Percentiles rank a stretch among this genome's conserved stretches.
Conservation (phyloP, 73 alveolate genomes). For the Paramecium octaurelia region DNA sequence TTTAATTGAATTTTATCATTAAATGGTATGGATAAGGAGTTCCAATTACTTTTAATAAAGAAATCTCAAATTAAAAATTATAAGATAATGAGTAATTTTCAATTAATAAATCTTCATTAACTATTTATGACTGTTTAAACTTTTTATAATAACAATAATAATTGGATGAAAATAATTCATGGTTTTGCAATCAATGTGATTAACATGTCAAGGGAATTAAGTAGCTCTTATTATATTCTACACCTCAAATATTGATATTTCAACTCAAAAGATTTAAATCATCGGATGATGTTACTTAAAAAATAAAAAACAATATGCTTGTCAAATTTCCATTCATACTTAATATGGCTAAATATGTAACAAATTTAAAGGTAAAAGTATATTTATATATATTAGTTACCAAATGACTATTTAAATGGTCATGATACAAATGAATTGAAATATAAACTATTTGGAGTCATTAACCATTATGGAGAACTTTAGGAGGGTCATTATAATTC, state of each 20-base stretch:
- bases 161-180: slow-evolving; percentile 36
- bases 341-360: background rate
- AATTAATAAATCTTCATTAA: background rate
- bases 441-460: slow-evolving; percentile 83
- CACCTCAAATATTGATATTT: background rate
- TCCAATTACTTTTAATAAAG: background rate
- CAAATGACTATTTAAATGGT: background rate
- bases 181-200: slow-evolving; percentile 23
- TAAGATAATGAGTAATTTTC: background rate
- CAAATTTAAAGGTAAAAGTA: background rate
- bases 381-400: background rate
- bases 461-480: slow-evolving; percentile 84
- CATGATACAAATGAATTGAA: background rate
- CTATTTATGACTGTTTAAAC: slow-evolving; percentile 18
- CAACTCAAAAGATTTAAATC: slow-evolving; percentile 22
- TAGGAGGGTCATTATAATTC: slow-evolving; percentile 85
- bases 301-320: background rate
- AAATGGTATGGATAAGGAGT: slow-evolving; percentile 11
- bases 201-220: slow-evolving; percentile 26
- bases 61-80: background rate
- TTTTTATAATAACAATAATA: slow-evolving; percentile 16
- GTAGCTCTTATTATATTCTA: background rate
- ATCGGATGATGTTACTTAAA: background rate
- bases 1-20: background rate
- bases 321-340: background rate